Evolutionary conservation across 2,329 filamentous ascomycete species (phyloP).

Genomic region (Gaeumannomyces sp.): DNA sequence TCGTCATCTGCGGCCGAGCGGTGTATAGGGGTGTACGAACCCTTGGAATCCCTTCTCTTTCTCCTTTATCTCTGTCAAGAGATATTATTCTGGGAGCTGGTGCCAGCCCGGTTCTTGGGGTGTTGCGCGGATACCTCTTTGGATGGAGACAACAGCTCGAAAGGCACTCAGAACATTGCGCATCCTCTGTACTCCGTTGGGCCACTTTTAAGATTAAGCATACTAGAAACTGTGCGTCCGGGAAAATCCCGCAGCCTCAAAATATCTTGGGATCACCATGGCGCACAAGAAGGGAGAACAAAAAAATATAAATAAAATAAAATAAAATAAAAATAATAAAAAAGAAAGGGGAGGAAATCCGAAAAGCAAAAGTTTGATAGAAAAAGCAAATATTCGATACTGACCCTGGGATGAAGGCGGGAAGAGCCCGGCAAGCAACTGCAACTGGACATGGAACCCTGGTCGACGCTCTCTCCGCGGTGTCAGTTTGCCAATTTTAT

Average conservation of each 20-base stretch:
- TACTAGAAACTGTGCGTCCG: neutral
- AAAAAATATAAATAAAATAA: too few species aligned
- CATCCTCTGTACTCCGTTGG: too few species aligned
- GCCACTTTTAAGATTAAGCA: neutral
- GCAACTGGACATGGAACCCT: neutral
- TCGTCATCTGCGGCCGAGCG: neutral
- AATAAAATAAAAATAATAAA: too few species aligned
- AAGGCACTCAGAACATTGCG: neutral
- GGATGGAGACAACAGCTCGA: too few species aligned
- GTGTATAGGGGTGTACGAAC: neutral
- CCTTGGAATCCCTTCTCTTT: neutral
- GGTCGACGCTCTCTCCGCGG: neutral
- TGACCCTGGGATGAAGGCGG: neutral
- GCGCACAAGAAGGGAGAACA: neutral
- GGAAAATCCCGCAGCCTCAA: neutral
- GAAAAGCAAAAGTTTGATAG: neutral
- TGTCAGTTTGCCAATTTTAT: constrained; percentile 1
- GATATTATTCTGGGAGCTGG: too few species aligned
- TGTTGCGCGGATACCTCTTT: too few species aligned
- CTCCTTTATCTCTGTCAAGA: neutral
- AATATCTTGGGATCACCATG: neutral
- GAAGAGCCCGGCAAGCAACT: neutral
- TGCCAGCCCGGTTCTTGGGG: too few species aligned
- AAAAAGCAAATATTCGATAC: neutral
- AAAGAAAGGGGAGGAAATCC: too few species aligned